Conservation (phyloP, 495 filamentous ascomycete genomes). For the Cudoniella acicularis region DNA sequence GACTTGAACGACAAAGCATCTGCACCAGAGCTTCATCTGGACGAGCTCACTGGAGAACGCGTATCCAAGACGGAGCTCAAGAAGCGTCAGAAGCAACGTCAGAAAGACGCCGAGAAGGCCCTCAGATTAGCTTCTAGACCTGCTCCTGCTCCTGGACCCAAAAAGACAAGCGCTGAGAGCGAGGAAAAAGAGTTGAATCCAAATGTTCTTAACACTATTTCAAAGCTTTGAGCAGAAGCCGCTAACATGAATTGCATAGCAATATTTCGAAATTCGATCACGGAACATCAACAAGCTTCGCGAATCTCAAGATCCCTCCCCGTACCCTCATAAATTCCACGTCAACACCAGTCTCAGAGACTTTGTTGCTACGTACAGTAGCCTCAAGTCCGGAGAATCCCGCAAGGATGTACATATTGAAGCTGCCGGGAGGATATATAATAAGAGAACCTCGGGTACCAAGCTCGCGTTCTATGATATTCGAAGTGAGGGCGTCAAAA, state of each 20-base stretch:
- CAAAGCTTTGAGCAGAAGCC: neutral
- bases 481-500: conserved; percentile 73
- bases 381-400: conserved; percentile 81
- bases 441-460: conserved; percentile 73
- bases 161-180: conserved; percentile 64
- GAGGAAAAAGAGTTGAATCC: conserved; percentile 79
- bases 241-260: conserved; percentile 42
- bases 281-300: conserved; percentile 80
- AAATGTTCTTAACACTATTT: conserved; percentile 57
- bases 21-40: conserved; percentile 75
- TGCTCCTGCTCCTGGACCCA: conserved; percentile 57
- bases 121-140: conserved; percentile 76
- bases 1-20: too few species aligned
- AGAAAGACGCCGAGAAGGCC: conserved; percentile 81
- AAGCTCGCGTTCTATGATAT: conserved; percentile 95
- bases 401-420: conserved; percentile 66
- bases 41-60: conserved; percentile 81
- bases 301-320: conserved; percentile 74
- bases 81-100: conserved; percentile 89
- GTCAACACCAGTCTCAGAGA: conserved; percentile 73
- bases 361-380: conserved; percentile 68
- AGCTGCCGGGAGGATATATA: conserved; percentile 83
- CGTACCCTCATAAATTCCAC: conserved; percentile 97
- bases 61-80: conserved; percentile 88
- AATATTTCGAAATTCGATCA: conserved; percentile 97